Conservation (phyloP, 1,284 basidiomycete genomes). For the Wolfiporia cocos region DNA sequence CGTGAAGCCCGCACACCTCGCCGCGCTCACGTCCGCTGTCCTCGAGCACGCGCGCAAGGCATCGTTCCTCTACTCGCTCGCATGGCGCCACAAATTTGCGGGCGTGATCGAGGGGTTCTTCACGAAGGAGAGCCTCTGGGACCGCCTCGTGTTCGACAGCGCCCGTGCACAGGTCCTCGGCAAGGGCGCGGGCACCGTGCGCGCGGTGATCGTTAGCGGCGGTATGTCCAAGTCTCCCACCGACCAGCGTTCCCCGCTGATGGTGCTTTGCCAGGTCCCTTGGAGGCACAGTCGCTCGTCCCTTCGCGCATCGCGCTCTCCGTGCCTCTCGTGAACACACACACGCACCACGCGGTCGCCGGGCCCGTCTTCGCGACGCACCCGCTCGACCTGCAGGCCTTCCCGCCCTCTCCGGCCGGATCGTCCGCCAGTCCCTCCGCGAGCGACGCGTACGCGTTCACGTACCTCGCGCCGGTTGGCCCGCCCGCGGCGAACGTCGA, state of each 20-base stretch:
- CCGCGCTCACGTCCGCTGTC: slow-evolving; percentile 43
- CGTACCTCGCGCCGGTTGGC: slow-evolving; percentile 51
- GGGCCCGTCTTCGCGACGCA: slow-evolving; percentile 72
- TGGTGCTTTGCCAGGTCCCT: slow-evolving; percentile 22
- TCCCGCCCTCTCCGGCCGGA: slow-evolving; percentile 29
- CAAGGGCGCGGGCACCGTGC: slow-evolving; percentile 48
- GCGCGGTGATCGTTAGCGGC: slow-evolving; percentile 57
- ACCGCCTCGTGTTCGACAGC: slow-evolving; percentile 62
- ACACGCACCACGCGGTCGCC: slow-evolving; percentile 52
- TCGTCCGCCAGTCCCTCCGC: slow-evolving; percentile 24
- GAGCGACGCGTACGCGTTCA: slow-evolving; percentile 22
- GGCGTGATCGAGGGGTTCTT: slow-evolving; percentile 62
- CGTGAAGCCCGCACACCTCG: slow-evolving; percentile 53
- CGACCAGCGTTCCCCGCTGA: not conserved
- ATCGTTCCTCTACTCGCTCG: slow-evolving; percentile 47
- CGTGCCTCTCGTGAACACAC: slow-evolving; percentile 59
- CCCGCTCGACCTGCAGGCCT: slow-evolving; percentile 68
- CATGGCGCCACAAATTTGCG: slow-evolving; percentile 68
- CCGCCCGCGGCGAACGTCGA: slow-evolving; percentile 73
- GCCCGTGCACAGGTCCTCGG: slow-evolving; percentile 58
- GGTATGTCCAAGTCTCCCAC: slow-evolving; percentile 36
- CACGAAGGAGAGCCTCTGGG: slow-evolving; percentile 74
- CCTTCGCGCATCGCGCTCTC: slow-evolving; percentile 65
- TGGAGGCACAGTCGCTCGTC: slow-evolving; percentile 38
- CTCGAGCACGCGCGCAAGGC: slow-evolving; percentile 46